phyloP scores from a whole-genome alignment of 208 protist genomes.

The Crithidia fasciculata region DNA sequence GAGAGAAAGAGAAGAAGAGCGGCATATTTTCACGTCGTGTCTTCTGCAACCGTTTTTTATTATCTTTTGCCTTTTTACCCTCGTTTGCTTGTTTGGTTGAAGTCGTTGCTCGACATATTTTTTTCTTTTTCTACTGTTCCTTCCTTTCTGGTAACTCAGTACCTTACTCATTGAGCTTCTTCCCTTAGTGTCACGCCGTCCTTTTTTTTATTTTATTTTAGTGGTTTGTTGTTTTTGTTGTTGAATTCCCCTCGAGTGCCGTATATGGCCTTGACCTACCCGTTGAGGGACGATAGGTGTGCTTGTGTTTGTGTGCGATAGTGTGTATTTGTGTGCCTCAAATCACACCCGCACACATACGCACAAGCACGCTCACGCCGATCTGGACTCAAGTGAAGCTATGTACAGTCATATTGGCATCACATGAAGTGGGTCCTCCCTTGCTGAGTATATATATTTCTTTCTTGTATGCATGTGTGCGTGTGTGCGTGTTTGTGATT shows the following conservation, averaged over 20 bases:
- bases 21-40: too few relatives aligned
- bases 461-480: slow-evolving; percentile 7
- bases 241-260: slow-evolving; percentile 15
- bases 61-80: neutral
- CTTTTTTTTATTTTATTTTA: slow-evolving; percentile 19
- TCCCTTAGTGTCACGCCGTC: neutral
- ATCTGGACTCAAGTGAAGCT: neutral
- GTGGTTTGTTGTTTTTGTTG: slow-evolving; percentile 28
- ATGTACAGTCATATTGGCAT: neutral
- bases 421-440: neutral
- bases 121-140: too few relatives aligned
- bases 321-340: too few relatives aligned
- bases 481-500: slow-evolving; percentile 14
- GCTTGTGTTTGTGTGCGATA: too few relatives aligned
- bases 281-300: too few relatives aligned
- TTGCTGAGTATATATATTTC: neutral
- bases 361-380: slow-evolving; percentile 13
- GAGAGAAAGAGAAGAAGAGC: too few relatives aligned
- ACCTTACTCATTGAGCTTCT: neutral
- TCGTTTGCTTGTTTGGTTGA: too few relatives aligned
- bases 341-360: neutral
- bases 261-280: neutral
- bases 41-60: neutral
- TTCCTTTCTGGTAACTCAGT: too few relatives aligned
- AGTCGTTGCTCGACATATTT: too few relatives aligned